Evolutionary conservation across 257 asterid species (phyloP), one percentile per base, ranked within the genome.

Genomic region (Ehretia macrophylla): DNA sequence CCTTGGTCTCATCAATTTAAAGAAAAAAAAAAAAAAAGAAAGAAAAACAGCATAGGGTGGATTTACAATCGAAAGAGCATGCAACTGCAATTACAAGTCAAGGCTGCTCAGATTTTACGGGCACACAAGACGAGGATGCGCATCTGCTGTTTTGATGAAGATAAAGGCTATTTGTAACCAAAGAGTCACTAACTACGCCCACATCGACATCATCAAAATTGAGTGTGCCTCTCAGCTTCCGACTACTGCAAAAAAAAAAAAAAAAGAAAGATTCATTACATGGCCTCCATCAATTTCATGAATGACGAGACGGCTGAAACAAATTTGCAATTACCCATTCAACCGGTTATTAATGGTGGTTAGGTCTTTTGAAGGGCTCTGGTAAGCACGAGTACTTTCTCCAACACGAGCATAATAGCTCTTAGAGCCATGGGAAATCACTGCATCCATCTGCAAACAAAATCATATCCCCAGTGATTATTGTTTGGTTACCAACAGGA

Each of bases 341-440:
- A 93, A 65, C 51, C 90, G 94, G 73, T 89, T 82, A 58, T 89
- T 93, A 71, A 93, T 93, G 68, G 84, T 91, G 0, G 85, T 85
- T 55, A 93, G 72, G 72, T 93, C 99, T 77, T 93, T 93, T 27
- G 99, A 93, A 52, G 99, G 99, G 85, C 97, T 89, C 82, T 89
- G 99, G 68, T 83, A 93, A 32, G 99, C 96, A 60, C 83, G 99
- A 5, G 99, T 89, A 67, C 99, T 93, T 71, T 93, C 97, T 64
- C 99, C 99, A 56, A 89, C 99, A 62, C 97, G 89, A 4, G 99
- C 97, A 37, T 93, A 93, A 59, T 82, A 86, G 83, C 99, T 93
- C 79, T 87, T 93, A 19, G 96, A 83, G 78, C 92, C 81, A 67
- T 86, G 87, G 42, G 97, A 86, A 59, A 89, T 83, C 59, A 89